Conservation (phyloP, 306 rosid species). For the Sicyos edulis region DNA sequence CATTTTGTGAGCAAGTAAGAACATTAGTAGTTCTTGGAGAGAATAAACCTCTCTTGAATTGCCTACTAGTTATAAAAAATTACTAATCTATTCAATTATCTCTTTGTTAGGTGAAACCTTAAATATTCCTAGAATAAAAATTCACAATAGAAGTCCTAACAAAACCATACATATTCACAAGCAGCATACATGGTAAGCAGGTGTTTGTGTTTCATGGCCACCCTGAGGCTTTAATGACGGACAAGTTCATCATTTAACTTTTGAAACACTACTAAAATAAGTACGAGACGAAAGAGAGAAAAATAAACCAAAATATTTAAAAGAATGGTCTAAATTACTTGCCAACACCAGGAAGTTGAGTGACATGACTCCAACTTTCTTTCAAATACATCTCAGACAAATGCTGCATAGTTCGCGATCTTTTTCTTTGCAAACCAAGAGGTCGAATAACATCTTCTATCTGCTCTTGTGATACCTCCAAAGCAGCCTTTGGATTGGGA, state of each 20-base stretch:
- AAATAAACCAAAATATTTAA: neutral
- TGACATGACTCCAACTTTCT: constrained; percentile 63
- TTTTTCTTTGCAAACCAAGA: constrained; percentile 51
- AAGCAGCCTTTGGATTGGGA: constrained; percentile 56
- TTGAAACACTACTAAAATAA: neutral
- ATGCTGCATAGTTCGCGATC: constrained; percentile 42
- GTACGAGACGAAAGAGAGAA: neutral
- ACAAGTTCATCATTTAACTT: neutral
- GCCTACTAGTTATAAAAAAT: too few relatives aligned
- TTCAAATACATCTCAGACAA: constrained; percentile 52
- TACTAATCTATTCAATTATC: too few relatives aligned
- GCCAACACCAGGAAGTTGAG: constrained; percentile 70
- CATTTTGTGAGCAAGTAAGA: too few relatives aligned
- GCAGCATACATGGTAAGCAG: neutral
- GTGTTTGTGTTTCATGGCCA: neutral
- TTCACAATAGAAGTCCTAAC: too few relatives aligned
- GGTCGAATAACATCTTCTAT: constrained; percentile 37
- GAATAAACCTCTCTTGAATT: too few relatives aligned
- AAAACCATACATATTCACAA: neutral
- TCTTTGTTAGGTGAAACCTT: too few relatives aligned
- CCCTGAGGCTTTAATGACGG: neutral
- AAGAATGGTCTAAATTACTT: constrained; percentile 35
- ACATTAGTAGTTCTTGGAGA: too few relatives aligned
- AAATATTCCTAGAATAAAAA: too few relatives aligned
- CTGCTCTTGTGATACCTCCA: constrained; percentile 32